Conservation (phyloP, 306 rosid genomes). For the Sicyos baderoa region DNA sequence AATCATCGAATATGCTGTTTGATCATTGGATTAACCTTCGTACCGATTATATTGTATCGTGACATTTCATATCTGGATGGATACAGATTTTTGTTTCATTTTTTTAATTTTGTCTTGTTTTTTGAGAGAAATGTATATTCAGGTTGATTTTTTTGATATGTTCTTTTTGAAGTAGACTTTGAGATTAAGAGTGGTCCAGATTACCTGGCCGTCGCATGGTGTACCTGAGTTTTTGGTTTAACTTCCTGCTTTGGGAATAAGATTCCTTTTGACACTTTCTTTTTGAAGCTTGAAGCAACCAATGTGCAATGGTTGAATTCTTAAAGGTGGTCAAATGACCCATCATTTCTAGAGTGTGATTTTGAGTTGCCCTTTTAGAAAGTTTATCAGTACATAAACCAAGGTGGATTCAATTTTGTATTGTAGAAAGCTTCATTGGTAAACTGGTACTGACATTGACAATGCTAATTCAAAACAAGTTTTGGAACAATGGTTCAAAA, state of each 20-base stretch:
- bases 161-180: not conserved
- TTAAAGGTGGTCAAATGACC: not conserved
- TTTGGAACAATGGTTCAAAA: too few relatives aligned
- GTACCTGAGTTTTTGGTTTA: too few relatives aligned
- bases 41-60: not conserved
- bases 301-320: not conserved
- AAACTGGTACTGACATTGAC: too few relatives aligned
- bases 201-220: too few relatives aligned
- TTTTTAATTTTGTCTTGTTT: not conserved
- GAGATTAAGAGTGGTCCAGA: slow-evolving; percentile 8
- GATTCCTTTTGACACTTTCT: not conserved
- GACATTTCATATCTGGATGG: slow-evolving; percentile 10
- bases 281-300: not conserved
- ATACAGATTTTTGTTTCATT: not conserved
- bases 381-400: too few relatives aligned
- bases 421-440: too few relatives aligned
- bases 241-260: too few relatives aligned
- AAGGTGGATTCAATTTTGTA: too few relatives aligned
- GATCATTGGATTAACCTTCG: not conserved
- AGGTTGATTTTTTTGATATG: not conserved
- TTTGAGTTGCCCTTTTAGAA: not conserved
- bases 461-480: too few relatives aligned
- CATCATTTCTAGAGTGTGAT: not conserved
- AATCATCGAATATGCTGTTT: not conserved
- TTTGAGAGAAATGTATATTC: not conserved